phyloP scores from a whole-genome alignment of 371 early-diverging fungal genomes.

The Lichtheimia ornata region DNA sequence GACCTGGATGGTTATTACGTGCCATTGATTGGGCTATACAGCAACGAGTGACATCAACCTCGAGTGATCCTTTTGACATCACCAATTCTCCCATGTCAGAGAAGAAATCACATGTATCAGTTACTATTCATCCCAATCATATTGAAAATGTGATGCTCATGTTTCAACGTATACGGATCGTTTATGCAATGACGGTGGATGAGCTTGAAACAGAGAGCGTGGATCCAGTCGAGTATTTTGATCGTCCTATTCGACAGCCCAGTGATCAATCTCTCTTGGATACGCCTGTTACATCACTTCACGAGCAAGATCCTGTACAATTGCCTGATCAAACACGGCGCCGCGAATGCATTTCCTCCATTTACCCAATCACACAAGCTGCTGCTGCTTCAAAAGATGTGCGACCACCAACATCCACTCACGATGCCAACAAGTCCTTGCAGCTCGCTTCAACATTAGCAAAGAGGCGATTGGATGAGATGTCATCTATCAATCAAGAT shows the following conservation, averaged over 20 bases:
- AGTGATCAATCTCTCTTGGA: neutral
- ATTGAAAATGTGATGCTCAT: constrained; percentile 38
- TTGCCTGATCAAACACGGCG: constrained; percentile 14
- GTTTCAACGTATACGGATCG: constrained; percentile 40
- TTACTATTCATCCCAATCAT: constrained; percentile 11
- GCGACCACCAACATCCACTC: constrained; percentile 18
- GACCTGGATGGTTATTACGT: constrained; percentile 63
- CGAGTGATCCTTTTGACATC: constrained; percentile 18
- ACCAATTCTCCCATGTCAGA: constrained; percentile 2
- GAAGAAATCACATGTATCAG: neutral
- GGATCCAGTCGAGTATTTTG: constrained; percentile 6
- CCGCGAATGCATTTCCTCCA: constrained; percentile 9
- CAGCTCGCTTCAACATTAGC: constrained; percentile 25
- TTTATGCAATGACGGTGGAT: constrained; percentile 34
- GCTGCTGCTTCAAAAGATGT: constrained; percentile 24
- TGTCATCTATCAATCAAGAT: constrained; percentile 52
- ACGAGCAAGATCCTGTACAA: neutral
- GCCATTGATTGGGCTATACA: constrained; percentile 58
- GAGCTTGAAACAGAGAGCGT: constrained; percentile 22
- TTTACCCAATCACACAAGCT: constrained; percentile 23
- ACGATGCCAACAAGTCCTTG: neutral
- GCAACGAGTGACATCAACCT: constrained; percentile 21
- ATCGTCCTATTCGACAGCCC: neutral
- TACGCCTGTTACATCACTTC: neutral
- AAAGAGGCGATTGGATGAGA: constrained; percentile 39